phyloP scores from a whole-genome alignment of 495 filamentous ascomycete species.

The Penicillium ochrochloron region DNA sequence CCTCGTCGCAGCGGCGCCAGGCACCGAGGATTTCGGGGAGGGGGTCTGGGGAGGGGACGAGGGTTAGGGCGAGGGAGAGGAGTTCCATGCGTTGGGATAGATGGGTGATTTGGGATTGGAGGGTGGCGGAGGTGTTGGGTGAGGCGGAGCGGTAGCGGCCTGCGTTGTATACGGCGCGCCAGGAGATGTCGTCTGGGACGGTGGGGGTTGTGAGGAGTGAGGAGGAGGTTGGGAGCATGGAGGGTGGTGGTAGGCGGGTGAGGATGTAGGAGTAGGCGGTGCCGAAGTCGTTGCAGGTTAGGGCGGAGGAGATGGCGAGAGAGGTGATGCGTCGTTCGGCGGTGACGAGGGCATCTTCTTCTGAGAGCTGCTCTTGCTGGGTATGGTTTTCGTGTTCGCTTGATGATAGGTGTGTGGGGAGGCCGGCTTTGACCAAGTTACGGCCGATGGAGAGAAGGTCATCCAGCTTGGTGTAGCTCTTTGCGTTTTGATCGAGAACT shows the following conservation, averaged over 20 bases:
- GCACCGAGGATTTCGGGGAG: slow-evolving; percentile 83
- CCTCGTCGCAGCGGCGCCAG: slow-evolving; percentile 88
- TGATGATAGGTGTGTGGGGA: slow-evolving; percentile 39
- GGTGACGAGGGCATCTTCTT: slow-evolving; percentile 37
- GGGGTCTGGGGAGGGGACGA: slow-evolving; percentile 72
- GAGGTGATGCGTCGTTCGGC: slow-evolving; percentile 74
- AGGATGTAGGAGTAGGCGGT: slow-evolving; percentile 96
- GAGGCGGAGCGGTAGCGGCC: slow-evolving; percentile 71
- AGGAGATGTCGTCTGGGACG: slow-evolving; percentile 76
- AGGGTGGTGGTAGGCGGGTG: slow-evolving; percentile 58
- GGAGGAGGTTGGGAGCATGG: slow-evolving; percentile 37
- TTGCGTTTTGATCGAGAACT: slow-evolving; percentile 84
- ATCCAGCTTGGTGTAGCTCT: slow-evolving; percentile 84
- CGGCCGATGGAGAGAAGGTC: slow-evolving; percentile 79
- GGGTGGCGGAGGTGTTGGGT: slow-evolving; percentile 31
- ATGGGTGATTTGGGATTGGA: slow-evolving; percentile 45
- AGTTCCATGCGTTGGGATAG: slow-evolving; percentile 84
- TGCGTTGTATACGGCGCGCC: slow-evolving; percentile 89
- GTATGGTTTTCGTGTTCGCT: slow-evolving; percentile 28
- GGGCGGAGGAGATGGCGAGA: slow-evolving; percentile 87
- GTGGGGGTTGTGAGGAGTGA: slow-evolving; percentile 31
- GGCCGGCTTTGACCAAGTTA: slow-evolving; percentile 74
- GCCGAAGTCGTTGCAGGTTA: slow-evolving; percentile 89
- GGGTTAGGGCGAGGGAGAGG: slow-evolving; percentile 78
- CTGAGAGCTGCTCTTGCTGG: slow-evolving; percentile 19